Base-by-base conservation (phyloP, 148 eudicot genomes). In the Diospyros kaki region DNA sequence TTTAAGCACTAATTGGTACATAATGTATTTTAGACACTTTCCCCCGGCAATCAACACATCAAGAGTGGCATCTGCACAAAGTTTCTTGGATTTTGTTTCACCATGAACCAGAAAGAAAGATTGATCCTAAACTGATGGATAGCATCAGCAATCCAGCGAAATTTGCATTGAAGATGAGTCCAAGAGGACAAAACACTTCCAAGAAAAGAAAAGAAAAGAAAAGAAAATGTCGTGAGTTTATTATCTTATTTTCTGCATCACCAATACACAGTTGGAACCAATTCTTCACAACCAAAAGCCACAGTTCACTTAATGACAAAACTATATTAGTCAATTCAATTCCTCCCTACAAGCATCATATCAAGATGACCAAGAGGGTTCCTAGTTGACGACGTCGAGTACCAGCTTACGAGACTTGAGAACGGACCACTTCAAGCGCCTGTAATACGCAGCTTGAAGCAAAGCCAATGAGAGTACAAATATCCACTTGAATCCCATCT, bases 401-500 rank as follows among this genome's bases (percentile, higher is more conserved):
- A 91, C 88, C 71, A 91, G 72, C 86, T 89, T 89, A 39, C 93
- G 90, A 9, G 93, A 91, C 85, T 89, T 91, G 78, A 89, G 56
- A 55, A 88, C 86, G 4, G 93, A 91, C 96, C 93, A 91, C 86
- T 72, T 91, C 87, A 91, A 68, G 28, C 97, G 93, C 43, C 93
- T 78, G 89, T 91, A 88, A 79, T 91, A 91, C 53, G 81, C 97
- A 52, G 97, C 97, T 81, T 89, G 93, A 75, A 91, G 90, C 67
- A 91, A 77, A 44, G 93, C 93, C 73, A 91, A 81, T 51, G 91
- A 91, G 45, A 91, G 84, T 61, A 91, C 91, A 69, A 91, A 86
- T 39, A 91, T 91, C 97, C 93, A 91, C 71, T 91, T 91, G 86
- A 91, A 89, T 79, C 94, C 97, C 97, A 92, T 90, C 97, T 92